Conservation (phyloP, 257 asterid species). For the Nicotiana obtusifolia region DNA sequence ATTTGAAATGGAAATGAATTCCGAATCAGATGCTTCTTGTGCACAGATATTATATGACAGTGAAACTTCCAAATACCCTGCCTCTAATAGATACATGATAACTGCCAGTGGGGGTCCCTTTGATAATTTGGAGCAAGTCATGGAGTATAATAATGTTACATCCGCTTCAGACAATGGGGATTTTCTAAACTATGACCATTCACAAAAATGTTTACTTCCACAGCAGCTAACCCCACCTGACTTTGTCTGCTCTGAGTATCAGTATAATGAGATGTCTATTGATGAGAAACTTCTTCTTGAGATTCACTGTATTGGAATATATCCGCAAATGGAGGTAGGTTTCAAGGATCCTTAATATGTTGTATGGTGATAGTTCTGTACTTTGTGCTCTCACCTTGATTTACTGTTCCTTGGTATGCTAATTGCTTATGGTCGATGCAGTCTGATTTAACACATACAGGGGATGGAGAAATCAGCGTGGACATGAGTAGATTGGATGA, state of each 20-base stretch:
- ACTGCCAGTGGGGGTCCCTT: slow-evolving; percentile 35
- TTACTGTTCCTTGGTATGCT: slow-evolving; percentile 5
- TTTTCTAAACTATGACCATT: slow-evolving; percentile 34
- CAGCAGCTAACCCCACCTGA: slow-evolving; percentile 36
- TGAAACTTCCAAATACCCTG: slow-evolving; percentile 37
- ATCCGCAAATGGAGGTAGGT: slow-evolving; percentile 72
- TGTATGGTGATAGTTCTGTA: slow-evolving; percentile 13
- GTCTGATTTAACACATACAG: slow-evolving; percentile 50
- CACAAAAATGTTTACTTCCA: slow-evolving; percentile 39
- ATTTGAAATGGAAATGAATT: slow-evolving; percentile 46
- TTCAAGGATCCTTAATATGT: slow-evolving; percentile 13
- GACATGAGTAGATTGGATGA: slow-evolving; percentile 49
- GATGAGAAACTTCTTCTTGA: slow-evolving; percentile 75
- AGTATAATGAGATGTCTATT: slow-evolving; percentile 58
- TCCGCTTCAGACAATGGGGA: slow-evolving; percentile 31
- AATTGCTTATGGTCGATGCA: slow-evolving; percentile 17
- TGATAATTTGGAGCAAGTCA: slow-evolving; percentile 39
- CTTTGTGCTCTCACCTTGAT: slow-evolving; percentile 12
- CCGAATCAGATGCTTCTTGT: slow-evolving; percentile 39
- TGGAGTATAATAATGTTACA: slow-evolving; percentile 25
- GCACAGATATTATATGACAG: slow-evolving; percentile 31
- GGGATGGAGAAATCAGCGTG: slow-evolving; percentile 51
- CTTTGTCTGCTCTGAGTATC: slow-evolving; percentile 47
- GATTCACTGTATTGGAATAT: slow-evolving; percentile 72
- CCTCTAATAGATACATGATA: slow-evolving; percentile 46